phyloP scores from a whole-genome alignment of 805 yeast species.

The Candida insectorum region DNA sequence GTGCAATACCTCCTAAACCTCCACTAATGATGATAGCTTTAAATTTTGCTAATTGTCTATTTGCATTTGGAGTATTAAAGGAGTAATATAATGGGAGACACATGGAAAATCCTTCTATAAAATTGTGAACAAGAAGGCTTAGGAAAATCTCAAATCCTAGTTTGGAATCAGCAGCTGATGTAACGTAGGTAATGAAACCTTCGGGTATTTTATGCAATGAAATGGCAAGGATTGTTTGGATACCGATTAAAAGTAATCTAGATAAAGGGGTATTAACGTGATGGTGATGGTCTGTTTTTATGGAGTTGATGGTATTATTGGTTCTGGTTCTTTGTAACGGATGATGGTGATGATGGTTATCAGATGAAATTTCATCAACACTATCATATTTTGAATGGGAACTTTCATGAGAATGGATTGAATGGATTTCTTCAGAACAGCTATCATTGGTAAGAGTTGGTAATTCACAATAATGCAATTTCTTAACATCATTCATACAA shows the following conservation, averaged over 20 bases:
- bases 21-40: slow-evolving; percentile 67
- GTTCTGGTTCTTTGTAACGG: neutral
- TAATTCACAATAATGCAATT: slow-evolving; percentile 37
- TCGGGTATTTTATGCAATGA: slow-evolving; percentile 92
- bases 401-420: slow-evolving; percentile 4
- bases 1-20: slow-evolving; percentile 76
- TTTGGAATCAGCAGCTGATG: slow-evolving; percentile 58
- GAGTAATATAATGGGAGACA: slow-evolving; percentile 86
- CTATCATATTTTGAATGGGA: neutral
- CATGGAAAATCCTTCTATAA: slow-evolving; percentile 93
- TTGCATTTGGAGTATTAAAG: slow-evolving; percentile 38
- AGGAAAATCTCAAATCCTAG: slow-evolving; percentile 79
- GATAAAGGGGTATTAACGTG: slow-evolving; percentile 75
- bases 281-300: slow-evolving; percentile 56
- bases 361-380: neutral
- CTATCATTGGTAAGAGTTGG: slow-evolving; percentile 16
- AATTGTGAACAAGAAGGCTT: slow-evolving; percentile 84
- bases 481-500: slow-evolving; percentile 15
- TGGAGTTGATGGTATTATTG: neutral
- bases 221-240: slow-evolving; percentile 86
- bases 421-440: slow-evolving; percentile 5
- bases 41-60: slow-evolving; percentile 41
- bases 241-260: slow-evolving; percentile 76
- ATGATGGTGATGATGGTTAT: slow-evolving; percentile 2
- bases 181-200: slow-evolving; percentile 85